phyloP scores from a whole-genome alignment of 2,329 filamentous ascomycete genomes.

The Diplodia seriata region DNA sequence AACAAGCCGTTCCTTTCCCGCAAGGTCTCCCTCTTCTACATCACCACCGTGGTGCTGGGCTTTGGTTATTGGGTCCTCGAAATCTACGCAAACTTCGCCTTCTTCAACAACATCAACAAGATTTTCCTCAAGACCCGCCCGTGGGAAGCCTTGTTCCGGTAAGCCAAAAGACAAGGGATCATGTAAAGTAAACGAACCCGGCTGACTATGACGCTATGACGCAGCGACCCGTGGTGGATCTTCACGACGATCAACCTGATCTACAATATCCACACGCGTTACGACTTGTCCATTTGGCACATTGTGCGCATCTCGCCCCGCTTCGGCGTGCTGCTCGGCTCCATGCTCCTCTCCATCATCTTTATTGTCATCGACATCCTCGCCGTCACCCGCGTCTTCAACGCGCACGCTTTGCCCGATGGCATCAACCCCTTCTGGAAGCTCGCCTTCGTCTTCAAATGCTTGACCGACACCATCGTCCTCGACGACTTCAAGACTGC shows the following conservation, averaged over 20 bases:
- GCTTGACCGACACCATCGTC: constrained; percentile 69
- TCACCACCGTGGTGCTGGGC: constrained; percentile 63
- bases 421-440: constrained; percentile 74
- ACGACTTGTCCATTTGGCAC: constrained; percentile 64
- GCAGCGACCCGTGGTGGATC: constrained; percentile 71
- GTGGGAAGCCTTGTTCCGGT: constrained; percentile 66
- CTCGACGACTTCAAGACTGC: constrained; percentile 73
- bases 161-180: constrained; percentile 31
- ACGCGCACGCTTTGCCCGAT: constrained; percentile 45
- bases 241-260: constrained; percentile 66
- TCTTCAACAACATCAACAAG: constrained; percentile 63
- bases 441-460: constrained; percentile 70
- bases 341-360: constrained; percentile 66
- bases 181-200: not conserved
- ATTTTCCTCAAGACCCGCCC: constrained; percentile 64
- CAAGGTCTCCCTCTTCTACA: constrained; percentile 61
- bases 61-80: constrained; percentile 71
- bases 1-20: constrained; percentile 65
- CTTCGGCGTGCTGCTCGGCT: constrained; percentile 66
- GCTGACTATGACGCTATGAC: constrained; percentile 7
- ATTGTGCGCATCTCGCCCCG: constrained; percentile 67
- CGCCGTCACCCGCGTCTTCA: constrained; percentile 62
- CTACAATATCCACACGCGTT: constrained; percentile 68
- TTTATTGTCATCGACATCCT: constrained; percentile 69
- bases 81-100: constrained; percentile 70